Conservation (phyloP, 257 asterid species). For the Capsicum chinense region DNA sequence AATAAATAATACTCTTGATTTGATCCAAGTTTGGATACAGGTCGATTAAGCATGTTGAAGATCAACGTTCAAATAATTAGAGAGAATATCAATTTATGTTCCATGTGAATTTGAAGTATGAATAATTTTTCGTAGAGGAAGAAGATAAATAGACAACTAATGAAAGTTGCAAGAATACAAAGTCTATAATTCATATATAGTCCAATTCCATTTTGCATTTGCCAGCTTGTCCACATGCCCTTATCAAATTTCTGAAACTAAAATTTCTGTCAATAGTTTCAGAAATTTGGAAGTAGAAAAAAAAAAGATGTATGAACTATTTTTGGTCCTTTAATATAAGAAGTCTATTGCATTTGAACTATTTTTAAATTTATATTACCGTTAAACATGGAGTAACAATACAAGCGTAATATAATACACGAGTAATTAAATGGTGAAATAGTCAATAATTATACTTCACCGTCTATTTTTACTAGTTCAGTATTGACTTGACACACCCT, state of each 20-base stretch:
- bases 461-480: too few species aligned
- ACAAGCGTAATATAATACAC: not conserved
- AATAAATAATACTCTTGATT: not conserved
- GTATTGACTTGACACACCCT: too few species aligned
- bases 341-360: not conserved
- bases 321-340: not conserved
- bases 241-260: not conserved
- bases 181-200: not conserved
- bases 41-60: not conserved
- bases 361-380: not conserved
- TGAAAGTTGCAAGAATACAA: constrained; percentile 8
- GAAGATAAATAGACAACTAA: constrained; percentile 8
- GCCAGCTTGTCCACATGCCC: constrained; percentile 15
- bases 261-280: not conserved
- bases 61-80: not conserved
- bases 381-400: not conserved
- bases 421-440: not conserved
- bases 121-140: not conserved
- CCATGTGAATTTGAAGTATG: not conserved
- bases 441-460: not conserved
- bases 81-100: constrained; percentile 2
- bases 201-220: not conserved
- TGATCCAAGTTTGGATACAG: not conserved
- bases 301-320: too few species aligned
- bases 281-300: not conserved